Conservation (phyloP, 2,329 filamentous ascomycete genomes). For the Calonectria fujianensis region DNA sequence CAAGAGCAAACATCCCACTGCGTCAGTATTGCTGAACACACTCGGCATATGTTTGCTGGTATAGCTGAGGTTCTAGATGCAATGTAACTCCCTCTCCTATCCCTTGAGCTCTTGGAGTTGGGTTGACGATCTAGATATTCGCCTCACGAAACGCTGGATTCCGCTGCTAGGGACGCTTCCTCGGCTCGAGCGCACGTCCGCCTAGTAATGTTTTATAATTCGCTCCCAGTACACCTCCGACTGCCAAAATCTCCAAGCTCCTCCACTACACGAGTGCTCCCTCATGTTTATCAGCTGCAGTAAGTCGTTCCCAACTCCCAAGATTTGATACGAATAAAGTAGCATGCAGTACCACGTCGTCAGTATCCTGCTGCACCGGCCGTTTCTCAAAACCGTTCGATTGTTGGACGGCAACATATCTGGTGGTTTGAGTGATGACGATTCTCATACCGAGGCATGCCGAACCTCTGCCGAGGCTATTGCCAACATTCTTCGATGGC, state of each 20-base stretch:
- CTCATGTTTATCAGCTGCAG: slow-evolving; percentile 52
- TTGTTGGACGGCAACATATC: neutral
- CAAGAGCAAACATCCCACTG: neutral
- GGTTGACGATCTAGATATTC: neutral
- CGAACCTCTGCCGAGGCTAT: neutral
- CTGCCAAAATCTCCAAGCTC: slow-evolving; percentile 2
- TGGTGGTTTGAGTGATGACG: neutral
- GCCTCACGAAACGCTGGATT: neutral
- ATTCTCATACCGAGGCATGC: neutral
- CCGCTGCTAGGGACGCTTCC: neutral
- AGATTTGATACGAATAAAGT: neutral
- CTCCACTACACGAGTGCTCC: neutral
- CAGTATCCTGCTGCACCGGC: slow-evolving; percentile 48
- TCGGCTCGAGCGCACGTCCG: neutral
- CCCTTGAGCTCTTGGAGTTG: neutral
- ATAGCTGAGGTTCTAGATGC: neutral
- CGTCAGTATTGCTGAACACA: neutral
- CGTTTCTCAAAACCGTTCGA: slow-evolving; percentile 31
- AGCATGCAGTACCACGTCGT: slow-evolving; percentile 51
- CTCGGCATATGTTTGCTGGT: neutral
- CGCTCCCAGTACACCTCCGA: slow-evolving; percentile 22
- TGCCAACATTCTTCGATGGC: slow-evolving; percentile 3
- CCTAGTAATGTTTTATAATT: neutral
- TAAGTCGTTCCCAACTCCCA: slow-evolving; percentile 24
- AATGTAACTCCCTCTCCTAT: neutral